These are phyloP conservation scores for Yueomyces sinensis DNA, from an alignment of 805 yeast genomes.

Conservation along the genomic window DNA sequence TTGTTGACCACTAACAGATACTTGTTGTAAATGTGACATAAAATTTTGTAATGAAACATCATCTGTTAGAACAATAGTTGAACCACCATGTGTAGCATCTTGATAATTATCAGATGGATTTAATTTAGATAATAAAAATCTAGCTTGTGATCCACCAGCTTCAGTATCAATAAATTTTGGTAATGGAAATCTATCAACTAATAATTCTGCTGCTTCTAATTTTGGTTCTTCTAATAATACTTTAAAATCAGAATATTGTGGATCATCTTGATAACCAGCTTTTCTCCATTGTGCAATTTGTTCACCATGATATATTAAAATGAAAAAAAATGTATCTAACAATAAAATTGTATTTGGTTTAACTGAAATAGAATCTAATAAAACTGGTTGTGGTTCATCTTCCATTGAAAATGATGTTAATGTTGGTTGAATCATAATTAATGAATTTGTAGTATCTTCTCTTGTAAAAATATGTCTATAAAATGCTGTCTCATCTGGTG, in stretches of 20 bases:
- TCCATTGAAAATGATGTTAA: conserved; percentile 70
- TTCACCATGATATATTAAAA: conserved; percentile 85
- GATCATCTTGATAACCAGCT: conserved; percentile 80
- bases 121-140: conserved; percentile 84
- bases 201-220: conserved; percentile 77
- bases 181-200: conserved; percentile 87
- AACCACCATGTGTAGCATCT: conserved; percentile 32
- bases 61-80: conserved; percentile 83
- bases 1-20: conserved; percentile 47
- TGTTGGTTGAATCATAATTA: conserved; percentile 95
- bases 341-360: conserved; percentile 74
- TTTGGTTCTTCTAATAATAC: conserved; percentile 76
- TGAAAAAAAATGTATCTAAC: conserved; percentile 90
- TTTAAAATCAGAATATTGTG: conserved; percentile 77
- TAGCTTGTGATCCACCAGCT: conserved; percentile 95
- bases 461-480: conserved; percentile 84
- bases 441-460: conserved; percentile 81
- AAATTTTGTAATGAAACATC: conserved; percentile 89
- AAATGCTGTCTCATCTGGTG: conserved; percentile 96
- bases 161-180: conserved; percentile 94
- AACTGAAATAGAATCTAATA: conserved; percentile 82
- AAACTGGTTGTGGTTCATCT: conserved; percentile 77
- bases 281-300: conserved; percentile 92
- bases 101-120: conserved; percentile 82
- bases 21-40: conserved; percentile 83